A percentile compares a stretch with the other conserved stretches of the same genome.
Conservation (phyloP, 176 grass and related monocot genomes). For the Urochloa ruziziensis region DNA sequence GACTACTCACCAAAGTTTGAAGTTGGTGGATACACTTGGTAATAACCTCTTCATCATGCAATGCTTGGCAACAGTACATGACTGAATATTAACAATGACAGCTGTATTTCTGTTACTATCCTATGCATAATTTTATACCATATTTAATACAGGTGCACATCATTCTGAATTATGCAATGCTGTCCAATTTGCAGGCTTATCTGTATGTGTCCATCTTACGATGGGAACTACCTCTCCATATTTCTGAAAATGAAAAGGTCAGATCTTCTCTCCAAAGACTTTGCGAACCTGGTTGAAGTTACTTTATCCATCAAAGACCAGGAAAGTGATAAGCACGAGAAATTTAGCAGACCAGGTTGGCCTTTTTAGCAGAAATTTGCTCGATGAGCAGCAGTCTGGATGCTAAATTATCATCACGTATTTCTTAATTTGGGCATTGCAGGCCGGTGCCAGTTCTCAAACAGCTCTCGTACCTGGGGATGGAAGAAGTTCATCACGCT, state of each 20-base stretch:
- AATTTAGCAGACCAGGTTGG: neutral
- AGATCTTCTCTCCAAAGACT: neutral
- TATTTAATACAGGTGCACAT: neutral
- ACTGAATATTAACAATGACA: neutral
- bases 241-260: neutral
- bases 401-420: neutral
- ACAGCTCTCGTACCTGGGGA: neutral
- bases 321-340: neutral
- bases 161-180: neutral
- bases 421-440: neutral
- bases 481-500: slow-evolving; percentile 17
- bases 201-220: neutral
- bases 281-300: neutral
- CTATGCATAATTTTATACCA: neutral
- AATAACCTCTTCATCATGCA: neutral
- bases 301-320: slow-evolving; percentile 23
- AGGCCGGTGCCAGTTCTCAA: slow-evolving; percentile 2
- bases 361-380: neutral
- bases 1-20: neutral
- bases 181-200: slow-evolving; percentile 24
- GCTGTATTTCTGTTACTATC: neutral
- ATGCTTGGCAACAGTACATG: neutral
- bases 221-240: slow-evolving; percentile 13
- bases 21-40: slow-evolving; percentile 17
- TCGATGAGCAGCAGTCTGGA: neutral